Evolutionary conservation across 306 rosid genomes (phyloP).

Genomic region (Betula pendula): DNA sequence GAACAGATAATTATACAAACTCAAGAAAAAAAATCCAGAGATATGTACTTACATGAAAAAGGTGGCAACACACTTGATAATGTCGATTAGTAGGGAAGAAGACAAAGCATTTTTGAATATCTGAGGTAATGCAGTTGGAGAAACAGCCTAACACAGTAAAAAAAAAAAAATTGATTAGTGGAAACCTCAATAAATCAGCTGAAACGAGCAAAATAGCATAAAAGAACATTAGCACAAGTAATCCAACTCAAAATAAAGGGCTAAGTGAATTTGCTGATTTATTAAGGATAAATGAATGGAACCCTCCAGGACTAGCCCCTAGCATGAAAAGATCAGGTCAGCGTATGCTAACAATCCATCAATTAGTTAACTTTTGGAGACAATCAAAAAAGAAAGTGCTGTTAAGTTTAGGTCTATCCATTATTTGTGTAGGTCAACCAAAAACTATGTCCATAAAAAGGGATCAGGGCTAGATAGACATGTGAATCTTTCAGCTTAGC

Average conservation of each 20-base stretch:
- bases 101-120: slow-evolving; percentile 86
- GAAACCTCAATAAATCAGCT: slow-evolving; percentile 21
- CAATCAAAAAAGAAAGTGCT: not conserved
- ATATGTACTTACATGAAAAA: slow-evolving; percentile 66
- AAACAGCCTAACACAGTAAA: slow-evolving; percentile 47
- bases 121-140: slow-evolving; percentile 66
- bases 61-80: slow-evolving; percentile 72
- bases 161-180: slow-evolving; percentile 15
- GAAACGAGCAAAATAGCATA: slow-evolving; percentile 14
- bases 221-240: not conserved
- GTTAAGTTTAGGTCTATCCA: not conserved
- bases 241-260: not conserved
- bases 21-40: not conserved
- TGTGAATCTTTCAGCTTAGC: not conserved
- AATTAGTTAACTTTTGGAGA: not conserved
- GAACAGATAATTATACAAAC: slow-evolving; percentile 3
- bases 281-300: not conserved
- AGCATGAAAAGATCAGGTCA: slow-evolving; percentile 13
- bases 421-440: not conserved
- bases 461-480: not conserved
- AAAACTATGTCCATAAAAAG: not conserved
- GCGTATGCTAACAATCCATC: not conserved
- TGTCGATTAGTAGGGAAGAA: slow-evolving; percentile 65
- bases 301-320: not conserved
- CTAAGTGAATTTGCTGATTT: not conserved